Conservation (phyloP, 2,329 filamentous ascomycete species). For the Corniculantispora saksenae region DNA sequence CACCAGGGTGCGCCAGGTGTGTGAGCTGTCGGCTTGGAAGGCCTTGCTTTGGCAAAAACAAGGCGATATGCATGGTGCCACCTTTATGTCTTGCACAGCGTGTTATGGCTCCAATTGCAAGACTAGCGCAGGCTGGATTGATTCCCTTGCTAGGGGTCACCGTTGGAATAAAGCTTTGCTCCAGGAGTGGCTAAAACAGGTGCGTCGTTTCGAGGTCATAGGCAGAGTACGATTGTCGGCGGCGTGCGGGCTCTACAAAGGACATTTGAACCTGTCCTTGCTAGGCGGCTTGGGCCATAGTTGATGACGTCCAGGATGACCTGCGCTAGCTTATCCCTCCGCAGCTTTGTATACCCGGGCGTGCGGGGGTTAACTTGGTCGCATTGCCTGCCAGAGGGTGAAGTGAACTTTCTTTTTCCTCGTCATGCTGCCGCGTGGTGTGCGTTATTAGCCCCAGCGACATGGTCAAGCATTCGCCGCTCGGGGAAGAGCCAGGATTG, state of each 20-base stretch:
- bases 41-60: conserved; percentile 11
- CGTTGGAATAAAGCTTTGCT: background rate
- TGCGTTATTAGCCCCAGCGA: background rate
- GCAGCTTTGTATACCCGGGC: background rate
- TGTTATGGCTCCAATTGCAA: conserved; percentile 6
- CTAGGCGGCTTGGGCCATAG: background rate
- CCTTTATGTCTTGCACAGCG: conserved; percentile 3
- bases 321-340: background rate
- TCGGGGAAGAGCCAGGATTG: background rate
- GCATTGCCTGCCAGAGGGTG: background rate
- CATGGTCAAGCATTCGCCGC: background rate
- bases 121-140: conserved; percentile 2
- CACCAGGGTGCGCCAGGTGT: background rate
- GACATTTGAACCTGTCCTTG: background rate
- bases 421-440: background rate
- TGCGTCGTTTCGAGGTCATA: conserved; percentile 1
- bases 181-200: background rate
- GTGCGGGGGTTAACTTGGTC: background rate
- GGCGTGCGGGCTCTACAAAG: background rate
- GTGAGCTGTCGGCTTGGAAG: background rate
- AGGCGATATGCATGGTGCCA: background rate
- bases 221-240: background rate
- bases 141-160: conserved; percentile 4
- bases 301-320: background rate
- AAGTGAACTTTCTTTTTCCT: conserved; percentile 1